phyloP scores from a whole-genome alignment of 805 yeast genomes.

The Metschnikowia picachoensis region DNA sequence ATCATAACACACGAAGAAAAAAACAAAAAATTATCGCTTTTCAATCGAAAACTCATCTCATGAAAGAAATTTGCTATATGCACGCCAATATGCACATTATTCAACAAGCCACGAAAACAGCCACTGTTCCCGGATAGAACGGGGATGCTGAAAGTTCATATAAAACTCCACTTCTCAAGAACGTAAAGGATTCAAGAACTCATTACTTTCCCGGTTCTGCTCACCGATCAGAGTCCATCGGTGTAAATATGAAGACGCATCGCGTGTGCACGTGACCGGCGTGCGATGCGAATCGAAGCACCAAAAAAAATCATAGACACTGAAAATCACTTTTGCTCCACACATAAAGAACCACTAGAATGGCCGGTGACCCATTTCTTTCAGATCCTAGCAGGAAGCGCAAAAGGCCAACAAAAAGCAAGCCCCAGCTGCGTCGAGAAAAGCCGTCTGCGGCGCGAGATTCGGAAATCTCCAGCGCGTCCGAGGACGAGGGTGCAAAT shows the following conservation, averaged over 20 bases:
- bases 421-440: conserved; percentile 17
- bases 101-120: too few species aligned
- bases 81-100: too few species aligned
- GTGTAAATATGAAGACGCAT: too few species aligned
- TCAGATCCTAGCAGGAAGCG: conserved; percentile 56
- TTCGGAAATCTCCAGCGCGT: conserved; percentile 50
- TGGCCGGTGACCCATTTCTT: conserved; percentile 62
- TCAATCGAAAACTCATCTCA: too few species aligned
- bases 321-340: background rate
- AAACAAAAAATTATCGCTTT: too few species aligned
- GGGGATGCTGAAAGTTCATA: too few species aligned
- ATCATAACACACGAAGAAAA: too few species aligned
- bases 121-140: too few species aligned
- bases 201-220: too few species aligned
- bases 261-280: background rate
- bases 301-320: background rate
- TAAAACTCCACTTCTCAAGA: too few species aligned
- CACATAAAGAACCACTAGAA: conserved; percentile 7
- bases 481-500: conserved; percentile 29
- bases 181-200: too few species aligned
- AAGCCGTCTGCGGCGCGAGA: conserved; percentile 27
- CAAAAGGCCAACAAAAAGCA: conserved; percentile 29
- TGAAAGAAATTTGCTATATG: too few species aligned
- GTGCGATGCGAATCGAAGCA: background rate
- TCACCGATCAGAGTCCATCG: background rate